Evolutionary conservation across 768 basidiomycete species (phyloP), one percentile per base, ranked within the genome.

Genomic region (Termitomyces sp.): DNA sequence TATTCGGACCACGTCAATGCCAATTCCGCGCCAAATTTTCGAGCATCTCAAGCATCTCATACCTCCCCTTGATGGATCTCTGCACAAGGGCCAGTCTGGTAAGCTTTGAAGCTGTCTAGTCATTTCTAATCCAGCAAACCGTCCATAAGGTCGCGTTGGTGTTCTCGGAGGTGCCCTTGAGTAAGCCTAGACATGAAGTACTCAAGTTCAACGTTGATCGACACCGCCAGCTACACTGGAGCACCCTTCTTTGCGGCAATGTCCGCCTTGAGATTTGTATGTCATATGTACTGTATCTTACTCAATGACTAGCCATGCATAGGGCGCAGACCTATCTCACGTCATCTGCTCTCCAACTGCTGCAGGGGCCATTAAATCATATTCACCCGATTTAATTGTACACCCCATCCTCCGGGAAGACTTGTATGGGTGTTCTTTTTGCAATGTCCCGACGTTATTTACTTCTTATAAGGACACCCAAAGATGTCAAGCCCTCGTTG

Each of bases 1-100:
- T n/a, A n/a, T 20, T 24, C 16, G 28, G 7, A n/a, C 26, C 13
- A 42, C 54, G 9, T 61, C 56, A 44, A 91, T 89, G 89, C 75
- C 86, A 12, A 68, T 90, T 49, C 77, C 86, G 48, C 83, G 80
- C 62, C 67, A 73, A 28, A 73, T 92, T 59, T 67, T 90, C 35
- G 81, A 86, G 20, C 86, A 92, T 67, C 80, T 95, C 57, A 88
- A 86, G 67, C 80, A 83, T 61, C 77, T 98, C 57, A 92, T 98
- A 53, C 96, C 96, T 0, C 96, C 96, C 44, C 80, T 98, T 30
- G 86, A 94, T 64, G 86, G 87, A 7, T 83, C 86, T 45, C 74
- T 98, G 30, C 94, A 95, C 77, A 99, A 99, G 69, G 96, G 96
- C 30, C 95, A 98, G 74, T 94, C 92, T 61, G 92, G 90, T 87